Evolutionary conservation across 108 stramenopile genomes (phyloP).

Genomic region (Seminavis robusta): DNA sequence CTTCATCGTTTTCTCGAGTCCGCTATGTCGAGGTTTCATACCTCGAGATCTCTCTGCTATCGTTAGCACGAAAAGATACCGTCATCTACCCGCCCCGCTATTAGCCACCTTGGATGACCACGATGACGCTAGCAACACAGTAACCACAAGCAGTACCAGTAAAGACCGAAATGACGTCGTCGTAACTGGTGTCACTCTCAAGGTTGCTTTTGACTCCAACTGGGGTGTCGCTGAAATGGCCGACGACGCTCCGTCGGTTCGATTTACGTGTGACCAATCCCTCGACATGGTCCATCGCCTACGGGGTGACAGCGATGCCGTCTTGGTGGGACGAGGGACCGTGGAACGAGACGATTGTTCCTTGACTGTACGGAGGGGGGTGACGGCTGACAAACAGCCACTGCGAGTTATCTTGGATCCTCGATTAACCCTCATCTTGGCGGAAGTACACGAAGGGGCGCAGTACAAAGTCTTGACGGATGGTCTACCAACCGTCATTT

Average conservation of each 20-base stretch:
- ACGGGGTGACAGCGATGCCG: constrained; percentile 54
- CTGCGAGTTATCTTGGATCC: constrained; percentile 75
- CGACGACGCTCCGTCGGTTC: constrained; percentile 34
- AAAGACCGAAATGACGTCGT: too few relatives aligned
- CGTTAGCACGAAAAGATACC: too few relatives aligned
- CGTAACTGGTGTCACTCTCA: constrained; percentile 66
- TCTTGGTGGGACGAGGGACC: constrained; percentile 73
- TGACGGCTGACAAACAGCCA: constrained; percentile 43
- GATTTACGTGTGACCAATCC: constrained; percentile 69
- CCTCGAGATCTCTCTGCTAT: too few relatives aligned
- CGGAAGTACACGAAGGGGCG: constrained; percentile 2
- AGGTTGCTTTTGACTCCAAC: constrained; percentile 68
- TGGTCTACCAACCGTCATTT: constrained; percentile 50
- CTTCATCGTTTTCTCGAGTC: too few relatives aligned
- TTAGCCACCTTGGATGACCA: too few relatives aligned
- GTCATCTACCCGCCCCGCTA: too few relatives aligned
- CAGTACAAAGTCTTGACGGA: constrained; percentile 56
- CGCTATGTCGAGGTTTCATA: too few relatives aligned
- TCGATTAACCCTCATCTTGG: constrained; percentile 16
- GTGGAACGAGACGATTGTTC: constrained; percentile 73
- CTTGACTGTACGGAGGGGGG: constrained; percentile 61
- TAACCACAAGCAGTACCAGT: too few relatives aligned
- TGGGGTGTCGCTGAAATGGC: constrained; percentile 67
- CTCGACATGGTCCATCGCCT: constrained; percentile 84
- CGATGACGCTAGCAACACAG: too few relatives aligned